phyloP scores from a whole-genome alignment of 2,329 filamentous ascomycete species.

The Talaromyces atroroseus region DNA sequence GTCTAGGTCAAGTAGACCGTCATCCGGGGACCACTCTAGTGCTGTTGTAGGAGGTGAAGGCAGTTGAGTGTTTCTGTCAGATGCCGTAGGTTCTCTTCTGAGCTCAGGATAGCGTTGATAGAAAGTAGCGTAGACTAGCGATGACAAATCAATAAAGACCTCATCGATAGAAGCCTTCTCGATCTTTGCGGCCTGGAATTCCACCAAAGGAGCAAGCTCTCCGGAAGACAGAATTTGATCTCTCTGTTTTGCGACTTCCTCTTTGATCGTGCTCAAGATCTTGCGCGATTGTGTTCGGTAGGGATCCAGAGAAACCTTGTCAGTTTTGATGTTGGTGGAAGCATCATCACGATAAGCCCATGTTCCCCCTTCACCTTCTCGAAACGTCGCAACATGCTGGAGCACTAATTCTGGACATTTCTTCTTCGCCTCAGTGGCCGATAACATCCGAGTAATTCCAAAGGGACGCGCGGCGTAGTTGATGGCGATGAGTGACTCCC shows the following conservation, averaged over 20 bases:
- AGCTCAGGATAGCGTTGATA: slow-evolving; percentile 74
- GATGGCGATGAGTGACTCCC: slow-evolving; percentile 89
- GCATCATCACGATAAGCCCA: slow-evolving; percentile 89
- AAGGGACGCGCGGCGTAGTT: slow-evolving; percentile 86
- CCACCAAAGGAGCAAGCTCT: slow-evolving; percentile 16
- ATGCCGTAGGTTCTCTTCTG: slow-evolving; percentile 49
- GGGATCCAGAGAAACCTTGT: slow-evolving; percentile 92
- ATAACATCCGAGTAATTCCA: slow-evolving; percentile 74
- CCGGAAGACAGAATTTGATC: slow-evolving; percentile 14
- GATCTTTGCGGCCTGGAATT: slow-evolving; percentile 49
- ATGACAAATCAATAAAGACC: slow-evolving; percentile 87
- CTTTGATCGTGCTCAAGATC: slow-evolving; percentile 75
- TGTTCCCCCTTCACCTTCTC: slow-evolving; percentile 73
- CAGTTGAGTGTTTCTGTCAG: slow-evolving; percentile 53
- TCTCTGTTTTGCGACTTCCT: slow-evolving; percentile 53
- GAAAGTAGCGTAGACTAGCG: slow-evolving; percentile 70
- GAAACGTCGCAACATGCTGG: slow-evolving; percentile 93
- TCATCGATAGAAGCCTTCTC: slow-evolving; percentile 97
- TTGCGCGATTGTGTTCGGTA: slow-evolving; percentile 79
- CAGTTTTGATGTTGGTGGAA: slow-evolving; percentile 69
- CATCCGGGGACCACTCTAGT: slow-evolving; percentile 70
- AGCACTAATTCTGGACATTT: slow-evolving; percentile 76
- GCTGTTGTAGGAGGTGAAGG: slow-evolving; percentile 68
- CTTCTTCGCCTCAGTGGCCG: slow-evolving; percentile 74
- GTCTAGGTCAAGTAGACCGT: slow-evolving; percentile 76